Base-by-base conservation (phyloP, 2,329 filamentous ascomycete genomes). In the Pseudogymnoascus sp. region DNA sequence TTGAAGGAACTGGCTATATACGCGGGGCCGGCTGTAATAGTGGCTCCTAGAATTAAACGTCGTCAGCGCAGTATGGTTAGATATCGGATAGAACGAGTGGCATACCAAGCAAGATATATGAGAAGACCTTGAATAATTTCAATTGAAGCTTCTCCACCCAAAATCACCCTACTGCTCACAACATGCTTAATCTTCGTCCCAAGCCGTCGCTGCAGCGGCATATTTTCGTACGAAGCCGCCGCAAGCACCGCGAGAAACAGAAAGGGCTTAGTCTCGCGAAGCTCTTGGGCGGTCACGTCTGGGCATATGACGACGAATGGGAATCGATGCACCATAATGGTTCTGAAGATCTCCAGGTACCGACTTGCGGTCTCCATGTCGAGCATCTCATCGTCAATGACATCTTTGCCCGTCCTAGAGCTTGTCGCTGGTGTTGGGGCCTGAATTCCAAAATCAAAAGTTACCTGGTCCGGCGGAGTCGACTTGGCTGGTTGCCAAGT, bases 281-380 rank as follows among this genome's bases (percentile, higher is more conserved):
- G 68, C 0, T 71, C 62, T 11, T 61, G 36, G 1, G 67, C 72
- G 2, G 69, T 72, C 10, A 68, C 64, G 2, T 69, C 57, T 7
- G 69, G 64, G 4, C 71, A 64, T 31, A 77, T 62, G 5, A 75
- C 68, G 7, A 77, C 70, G 53, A 76, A 77, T 4, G 75, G 75
- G 35, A 76, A 76, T 64, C 76, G 70, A 0, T 72, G 69, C 67
- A 72, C 75, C 70, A 77, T 74, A 10, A 69, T 70, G 3, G 67
- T 69, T 65, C 69, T 73, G 68, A 75, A 35, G 2, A 33, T 57
- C 3, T 57, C 50, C 4, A 57, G 26, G 11, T 57, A 57, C 5
- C 50, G 28, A 4, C 19, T 23, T 15, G 61, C 61, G 17, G 44
- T 10, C 21, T 62, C 61, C 23, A 50, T 47, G 19, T 35, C 33